Base-by-base conservation (phyloP, 345 rosid species). In the Boechera stricta region DNA sequence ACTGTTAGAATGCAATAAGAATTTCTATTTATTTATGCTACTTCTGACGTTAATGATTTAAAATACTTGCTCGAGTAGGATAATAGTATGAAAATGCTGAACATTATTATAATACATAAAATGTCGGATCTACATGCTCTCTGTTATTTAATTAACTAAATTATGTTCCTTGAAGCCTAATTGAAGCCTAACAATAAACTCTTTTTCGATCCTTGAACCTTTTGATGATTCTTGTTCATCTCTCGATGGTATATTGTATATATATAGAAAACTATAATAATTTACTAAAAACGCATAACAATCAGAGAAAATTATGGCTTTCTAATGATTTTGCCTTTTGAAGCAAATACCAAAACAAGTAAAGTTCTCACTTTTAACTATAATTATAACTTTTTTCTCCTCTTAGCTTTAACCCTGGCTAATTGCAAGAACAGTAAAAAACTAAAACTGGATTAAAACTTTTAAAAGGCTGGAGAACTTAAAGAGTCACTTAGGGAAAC, bases 211-310 rank as follows among this genome's bases (percentile, higher is more conserved):
- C 21, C 13, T 62, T 61, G 49, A 36, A 60, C 10, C 10, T 18
- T 47, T 51, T 26, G 52, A 49, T 60, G 59, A 72, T 72, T 72
- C 67, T 32, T 71, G 65, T 70, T 47, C 48, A 58, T 12, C 57
- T 71, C 67, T 60, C 67, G 35, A 44, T 21, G 57, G 48, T 24
- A 11, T 29, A 31, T 18, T 28, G 29, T 28, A 28, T 28, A 28
- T 28, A 21, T 21, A 21, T 28, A 18, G 45, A 35, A 35, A 47
- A 67, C n/a, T 31, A 29, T 39, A 39, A 28, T 58, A 32, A 44
- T 44, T 15, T 45, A 71, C 45, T 45, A 58, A 44, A 33, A 32
- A 15, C 15, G 45, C 13, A 32, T 59, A 18, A 5, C n/a, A 71
- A 15, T 70, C 11, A 31, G 10, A 57, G 18, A 18, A 57, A 35